Evolutionary conservation across 2,329 filamentous ascomycete genomes (phyloP).

Genomic region (Emmonsiellopsis sp.): DNA sequence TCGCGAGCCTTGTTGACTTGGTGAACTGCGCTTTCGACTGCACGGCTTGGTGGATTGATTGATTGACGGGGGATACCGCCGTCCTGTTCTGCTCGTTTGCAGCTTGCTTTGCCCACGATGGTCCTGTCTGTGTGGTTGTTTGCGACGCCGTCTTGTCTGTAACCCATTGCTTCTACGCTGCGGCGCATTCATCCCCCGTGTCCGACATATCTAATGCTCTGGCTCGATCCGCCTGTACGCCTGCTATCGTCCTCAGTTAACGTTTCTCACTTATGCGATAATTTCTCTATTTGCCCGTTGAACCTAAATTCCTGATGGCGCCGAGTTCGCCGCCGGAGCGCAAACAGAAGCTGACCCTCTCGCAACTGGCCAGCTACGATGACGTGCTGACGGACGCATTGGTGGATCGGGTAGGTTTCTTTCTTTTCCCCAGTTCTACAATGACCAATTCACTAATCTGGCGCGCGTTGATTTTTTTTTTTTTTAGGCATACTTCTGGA

Average conservation of each 20-base stretch:
- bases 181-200: not conserved
- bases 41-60: not conserved
- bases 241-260: not conserved
- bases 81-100: not conserved
- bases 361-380: constrained; percentile 85
- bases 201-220: not conserved
- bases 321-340: constrained; percentile 20
- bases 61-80: not conserved
- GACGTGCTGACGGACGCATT: constrained; percentile 92
- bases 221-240: too few relatives aligned
- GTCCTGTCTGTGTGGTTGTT: not conserved
- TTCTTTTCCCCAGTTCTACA: not conserved
- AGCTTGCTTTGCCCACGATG: not conserved
- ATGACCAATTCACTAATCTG: not conserved
- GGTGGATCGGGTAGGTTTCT: constrained; percentile 72
- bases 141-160: not conserved
- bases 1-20: not conserved
- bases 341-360: constrained; percentile 69
- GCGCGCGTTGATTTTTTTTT: not conserved
- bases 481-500: constrained; percentile 84
- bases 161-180: not conserved
- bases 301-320: constrained; percentile 6
- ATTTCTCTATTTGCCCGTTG: not conserved
- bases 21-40: not conserved
- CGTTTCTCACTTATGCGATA: not conserved